Percentiles rank a stretch among this genome's conserved stretches.
These are phyloP conservation scores for Ligustrum vulgare DNA, from an alignment of 257 asterid genomes.

Conservation along the genomic window DNA sequence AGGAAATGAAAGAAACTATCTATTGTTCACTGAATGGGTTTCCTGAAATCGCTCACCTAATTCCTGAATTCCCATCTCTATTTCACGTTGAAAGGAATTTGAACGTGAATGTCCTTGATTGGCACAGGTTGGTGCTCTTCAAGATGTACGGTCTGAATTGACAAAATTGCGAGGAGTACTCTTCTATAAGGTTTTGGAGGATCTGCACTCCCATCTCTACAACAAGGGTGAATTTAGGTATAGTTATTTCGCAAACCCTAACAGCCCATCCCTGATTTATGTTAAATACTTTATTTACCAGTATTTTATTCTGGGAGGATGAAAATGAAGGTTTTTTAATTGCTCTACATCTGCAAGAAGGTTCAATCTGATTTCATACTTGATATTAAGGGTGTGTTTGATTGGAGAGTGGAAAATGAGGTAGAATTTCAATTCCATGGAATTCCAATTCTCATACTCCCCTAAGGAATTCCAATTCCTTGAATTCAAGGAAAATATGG, in stretches of 20 bases:
- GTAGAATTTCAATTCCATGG: too few relatives aligned
- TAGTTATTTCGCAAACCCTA: constrained; percentile 20
- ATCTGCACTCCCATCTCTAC: constrained; percentile 94
- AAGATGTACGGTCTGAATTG: constrained; percentile 97
- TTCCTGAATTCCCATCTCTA: constrained; percentile 17
- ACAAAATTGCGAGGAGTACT: constrained; percentile 87
- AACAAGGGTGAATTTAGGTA: constrained; percentile 95
- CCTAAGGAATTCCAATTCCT: too few relatives aligned
- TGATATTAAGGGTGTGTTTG: too few relatives aligned
- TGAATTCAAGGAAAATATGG: too few relatives aligned
- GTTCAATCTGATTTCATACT: constrained; percentile 11
- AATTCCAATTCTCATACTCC: too few relatives aligned
- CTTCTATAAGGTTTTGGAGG: constrained; percentile 94
- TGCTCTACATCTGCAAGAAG: constrained; percentile 9
- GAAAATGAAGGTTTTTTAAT: constrained; percentile 15
- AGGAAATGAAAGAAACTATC: neutral
- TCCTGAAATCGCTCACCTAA: constrained; percentile 4
- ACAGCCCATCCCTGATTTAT: neutral
- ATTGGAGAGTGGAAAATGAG: too few relatives aligned
- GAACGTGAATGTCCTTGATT: constrained; percentile 31
- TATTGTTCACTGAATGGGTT: neutral
- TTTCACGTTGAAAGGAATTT: constrained; percentile 33
- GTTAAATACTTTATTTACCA: neutral
- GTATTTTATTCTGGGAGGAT: neutral
- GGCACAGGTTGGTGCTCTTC: constrained; percentile 97